These are phyloP conservation scores for Alternaria sp. DNA, from an alignment of 2,329 filamentous ascomycete genomes.

Conservation along the genomic window DNA sequence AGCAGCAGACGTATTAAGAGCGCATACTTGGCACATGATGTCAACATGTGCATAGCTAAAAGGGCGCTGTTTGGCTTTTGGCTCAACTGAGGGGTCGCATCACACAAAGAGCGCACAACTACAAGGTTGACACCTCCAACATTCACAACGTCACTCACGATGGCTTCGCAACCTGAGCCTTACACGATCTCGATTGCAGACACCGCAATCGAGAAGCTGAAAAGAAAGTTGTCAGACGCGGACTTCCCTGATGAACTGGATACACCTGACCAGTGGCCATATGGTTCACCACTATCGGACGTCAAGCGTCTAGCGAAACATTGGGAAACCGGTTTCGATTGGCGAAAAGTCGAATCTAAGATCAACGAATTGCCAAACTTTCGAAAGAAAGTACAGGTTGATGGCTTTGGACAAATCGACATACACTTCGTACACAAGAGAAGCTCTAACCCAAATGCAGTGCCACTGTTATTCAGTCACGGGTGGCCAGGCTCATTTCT, in stretches of 20 bases:
- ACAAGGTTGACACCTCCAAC: neutral
- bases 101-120: neutral
- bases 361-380: constrained; percentile 71
- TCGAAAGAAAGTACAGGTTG: constrained; percentile 61
- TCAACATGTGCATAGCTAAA: neutral
- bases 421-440: constrained; percentile 72
- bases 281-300: constrained; percentile 68
- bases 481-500: constrained; percentile 77
- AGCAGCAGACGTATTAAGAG: neutral
- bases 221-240: constrained; percentile 63
- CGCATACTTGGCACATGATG: neutral
- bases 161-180: constrained; percentile 26
- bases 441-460: constrained; percentile 61
- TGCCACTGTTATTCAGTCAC: constrained; percentile 74
- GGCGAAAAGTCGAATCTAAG: constrained; percentile 66
- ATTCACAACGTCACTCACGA: neutral
- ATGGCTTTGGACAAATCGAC: constrained; percentile 67
- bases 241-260: constrained; percentile 66
- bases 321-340: constrained; percentile 68
- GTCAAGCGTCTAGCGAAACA: constrained; percentile 66
- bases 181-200: constrained; percentile 49
- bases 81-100: neutral
- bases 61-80: neutral
- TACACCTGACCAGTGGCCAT: constrained; percentile 60
- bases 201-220: constrained; percentile 61